Evolutionary conservation across 1,284 basidiomycete species (phyloP), one percentile per base, ranked within the genome.

Genomic region (Leccinum fallax): DNA sequence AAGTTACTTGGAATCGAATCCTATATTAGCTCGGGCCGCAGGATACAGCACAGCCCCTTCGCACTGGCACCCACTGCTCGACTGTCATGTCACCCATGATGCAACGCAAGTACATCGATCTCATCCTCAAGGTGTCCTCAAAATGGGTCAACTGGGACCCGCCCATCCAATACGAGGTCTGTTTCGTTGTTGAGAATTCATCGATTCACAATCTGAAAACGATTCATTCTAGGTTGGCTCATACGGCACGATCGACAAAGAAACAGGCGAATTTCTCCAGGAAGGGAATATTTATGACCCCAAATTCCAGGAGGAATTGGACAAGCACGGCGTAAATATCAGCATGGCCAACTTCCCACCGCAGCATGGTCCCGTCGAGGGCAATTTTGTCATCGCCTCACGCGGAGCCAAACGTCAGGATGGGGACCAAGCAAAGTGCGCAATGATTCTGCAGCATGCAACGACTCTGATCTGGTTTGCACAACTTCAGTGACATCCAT

Each of bases 141-240:
- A 74, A 74, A 43, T 73, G 61, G 62, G 68, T 73, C 32, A 71
- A 72, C 52, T 74, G 69, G 72, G 68, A 76, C 32, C 70, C 71
- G 4, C 62, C 55, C 8, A 61, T 63, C 10, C 52, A 51, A 13
- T 30, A 72, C 21, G 24, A 38, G 32, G 73, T 72, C 36, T 10
- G 67, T 64, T 11, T 40, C 38, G 53, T 55, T 16, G 1, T 21
- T 1, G 15, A 26, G 8, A 11, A 24, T 10, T 21, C 28, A 16
- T 55, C 21, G 4, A 51, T 57, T 13, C 11, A 21, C 24, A 13
- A 8, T 24, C 49, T 61, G 13, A 68, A 51, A n/a, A 8, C 1
- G 15, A 19, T 26, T 10, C 38, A 1, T 10, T 43, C 24, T 34
- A 75, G 71, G 65, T 74, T 13, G 74, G 72, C 5, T 2, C 64